Base-by-base conservation (phyloP, 352 stramenopile genomes). In the Ophiocytium majus region DNA sequence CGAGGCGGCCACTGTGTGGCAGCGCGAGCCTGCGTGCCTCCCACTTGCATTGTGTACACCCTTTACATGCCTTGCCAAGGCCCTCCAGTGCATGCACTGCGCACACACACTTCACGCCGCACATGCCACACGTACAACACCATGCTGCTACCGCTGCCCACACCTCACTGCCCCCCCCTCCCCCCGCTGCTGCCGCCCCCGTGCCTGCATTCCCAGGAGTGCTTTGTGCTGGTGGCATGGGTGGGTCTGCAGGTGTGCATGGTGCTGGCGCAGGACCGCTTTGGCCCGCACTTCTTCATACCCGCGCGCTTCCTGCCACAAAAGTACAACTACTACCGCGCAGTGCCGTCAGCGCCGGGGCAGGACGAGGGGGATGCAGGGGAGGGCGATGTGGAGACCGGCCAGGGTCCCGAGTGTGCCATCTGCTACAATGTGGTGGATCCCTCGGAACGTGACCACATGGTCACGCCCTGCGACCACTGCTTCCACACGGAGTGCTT, bases 171-270 rank as follows among this genome's bases (percentile, higher is more conserved):
- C n/a, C n/a, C n/a, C n/a, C n/a, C n/a, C n/a, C n/a, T n/a, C n/a
- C n/a, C n/a, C n/a, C n/a, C n/a, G n/a, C n/a, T n/a, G n/a, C n/a
- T n/a, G n/a, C n/a, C n/a, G n/a, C n/a, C n/a, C n/a, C 57, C 23
- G 23, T 71, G 23, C 28, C 28, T 71, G 23, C 57, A 23, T 71
- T 71, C 14, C 5, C 23, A 76, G 33, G 34, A 83, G 80, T 95
- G 93, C 82, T 91, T 93, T 50, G 75, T 91, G 23, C 86, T 98
- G 23, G 86, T 92, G 9, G 50, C 90, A 0, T 98, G 94, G 94
- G 91, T 97, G 90, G 87, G 79, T 1, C 74, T 97, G 19, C 94
- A 98, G 89, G 92, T 96, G 17, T 36, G 37, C 50, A 33, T 81
- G 31, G 9, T 81, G 10, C 36, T 81, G 5, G 32, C 32, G 31